Percentiles rank a stretch among this genome's conserved stretches.
These are phyloP conservation scores for Boletus subcaerulescens DNA, from an alignment of 768 basidiomycete species.

Conservation along the genomic window DNA sequence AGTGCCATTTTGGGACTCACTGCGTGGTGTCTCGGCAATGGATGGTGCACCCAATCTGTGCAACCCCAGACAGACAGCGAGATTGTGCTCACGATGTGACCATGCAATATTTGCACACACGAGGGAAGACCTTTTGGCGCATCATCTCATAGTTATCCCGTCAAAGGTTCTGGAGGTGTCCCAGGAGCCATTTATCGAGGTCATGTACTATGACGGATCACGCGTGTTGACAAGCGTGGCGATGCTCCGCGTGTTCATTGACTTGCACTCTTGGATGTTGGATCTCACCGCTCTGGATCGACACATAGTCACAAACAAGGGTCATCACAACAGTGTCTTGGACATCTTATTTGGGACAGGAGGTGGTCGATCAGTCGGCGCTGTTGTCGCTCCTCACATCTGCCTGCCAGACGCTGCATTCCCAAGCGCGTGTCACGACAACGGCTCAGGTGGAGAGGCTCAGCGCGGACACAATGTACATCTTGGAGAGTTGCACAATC, in stretches of 20 bases:
- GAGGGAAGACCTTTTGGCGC: constrained; percentile 83
- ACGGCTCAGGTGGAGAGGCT: no score
- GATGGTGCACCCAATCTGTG: constrained; percentile 55
- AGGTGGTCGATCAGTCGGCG: no score
- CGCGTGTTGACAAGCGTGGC: constrained; percentile 65
- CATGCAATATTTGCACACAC: constrained; percentile 80
- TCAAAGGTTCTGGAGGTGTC: constrained; percentile 52
- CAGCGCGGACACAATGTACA: no score
- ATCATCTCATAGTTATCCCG: constrained; percentile 76
- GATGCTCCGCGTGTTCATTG: constrained; percentile 71
- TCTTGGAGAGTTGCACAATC: no score
- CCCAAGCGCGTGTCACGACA: no score
- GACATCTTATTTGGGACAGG: constrained; percentile 68
- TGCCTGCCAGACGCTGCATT: no score
- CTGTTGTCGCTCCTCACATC: no score
- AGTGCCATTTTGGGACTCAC: constrained; percentile 72
- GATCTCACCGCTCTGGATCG: constrained; percentile 72
- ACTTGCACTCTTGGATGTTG: constrained; percentile 79
- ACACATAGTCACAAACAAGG: constrained; percentile 78
- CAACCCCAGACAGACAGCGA: constrained; percentile 68
- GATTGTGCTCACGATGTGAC: constrained; percentile 55
- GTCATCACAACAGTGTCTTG: constrained; percentile 70
- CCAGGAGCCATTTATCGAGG: constrained; percentile 50
- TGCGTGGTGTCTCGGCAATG: constrained; percentile 62
- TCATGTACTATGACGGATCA: constrained; percentile 69